phyloP scores from a whole-genome alignment of 2,329 filamentous ascomycete species.

The Cryphonectria radicalis region DNA sequence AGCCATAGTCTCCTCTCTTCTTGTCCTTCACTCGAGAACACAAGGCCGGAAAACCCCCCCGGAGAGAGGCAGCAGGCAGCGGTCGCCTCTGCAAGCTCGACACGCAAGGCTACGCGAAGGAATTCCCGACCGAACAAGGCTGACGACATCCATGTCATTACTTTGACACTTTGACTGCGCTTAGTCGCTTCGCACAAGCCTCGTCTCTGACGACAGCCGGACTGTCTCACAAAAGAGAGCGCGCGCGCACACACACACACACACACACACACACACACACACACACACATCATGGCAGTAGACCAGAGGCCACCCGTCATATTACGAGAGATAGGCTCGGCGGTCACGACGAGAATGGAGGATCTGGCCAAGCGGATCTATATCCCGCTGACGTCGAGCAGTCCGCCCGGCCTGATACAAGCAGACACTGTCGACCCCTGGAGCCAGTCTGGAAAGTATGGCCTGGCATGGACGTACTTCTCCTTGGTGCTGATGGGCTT shows the following conservation, averaged over 20 bases:
- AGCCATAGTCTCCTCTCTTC: neutral
- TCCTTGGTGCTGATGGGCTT: slow-evolving; percentile 71
- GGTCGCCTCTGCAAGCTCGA: neutral
- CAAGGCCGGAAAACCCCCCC: too few relatives aligned
- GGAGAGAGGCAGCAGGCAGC: neutral
- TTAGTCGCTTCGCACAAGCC: slow-evolving; percentile 20
- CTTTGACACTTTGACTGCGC: slow-evolving; percentile 21
- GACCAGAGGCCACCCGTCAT: slow-evolving; percentile 40
- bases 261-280: slow-evolving; percentile 15
- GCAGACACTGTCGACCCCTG: slow-evolving; percentile 76
- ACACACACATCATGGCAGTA: slow-evolving; percentile 46
- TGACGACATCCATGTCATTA: slow-evolving; percentile 15
- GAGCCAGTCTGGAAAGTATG: slow-evolving; percentile 83
- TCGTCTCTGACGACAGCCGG: slow-evolving; percentile 23
- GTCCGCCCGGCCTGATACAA: slow-evolving; percentile 64
- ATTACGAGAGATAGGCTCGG: slow-evolving; percentile 37
- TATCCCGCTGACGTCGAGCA: slow-evolving; percentile 63
- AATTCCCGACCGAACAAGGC: neutral
- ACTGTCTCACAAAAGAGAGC: slow-evolving; percentile 20
- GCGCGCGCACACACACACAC: too few relatives aligned
- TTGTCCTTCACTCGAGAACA: neutral
- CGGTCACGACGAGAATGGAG: slow-evolving; percentile 41
- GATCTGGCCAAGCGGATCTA: slow-evolving; percentile 58
- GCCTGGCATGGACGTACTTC: slow-evolving; percentile 86
- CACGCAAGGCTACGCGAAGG: neutral